Evolutionary conservation across 139 green algal genomes (phyloP), one percentile per base, ranked within the genome.

Genomic region (Micractinium sp.): DNA sequence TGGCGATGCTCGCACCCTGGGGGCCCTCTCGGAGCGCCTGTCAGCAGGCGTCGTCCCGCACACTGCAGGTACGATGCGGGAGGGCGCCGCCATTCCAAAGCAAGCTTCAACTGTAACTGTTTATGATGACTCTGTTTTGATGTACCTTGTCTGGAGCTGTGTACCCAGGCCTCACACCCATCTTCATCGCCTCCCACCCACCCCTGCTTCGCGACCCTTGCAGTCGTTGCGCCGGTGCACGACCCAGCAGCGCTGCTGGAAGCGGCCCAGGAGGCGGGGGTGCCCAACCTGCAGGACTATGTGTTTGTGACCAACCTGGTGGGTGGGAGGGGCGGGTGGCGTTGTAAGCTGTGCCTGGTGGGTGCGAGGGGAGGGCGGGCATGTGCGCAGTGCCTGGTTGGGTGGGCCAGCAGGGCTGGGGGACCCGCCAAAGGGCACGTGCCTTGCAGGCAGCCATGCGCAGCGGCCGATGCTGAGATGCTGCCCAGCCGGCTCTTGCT

Each of bases 251-350:
- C 36, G 15, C 66, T 87, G 83, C 2, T 69, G 83, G 66, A 74
- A 31, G 67, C 38, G 13, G 83, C 83, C 0, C 36, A 33, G 27
- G 83, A 15, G 3, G 63, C 83, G 18, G 83, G 83, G 0, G 76
- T 81, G 31, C 27, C 29, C 3, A n/a, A 67, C 39, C 83, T 87
- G 15, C 38, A 33, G 3, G 38, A 87, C 1, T 87, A 81, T 69
- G 66, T 87, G 29, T 87, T 87, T 29, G 27, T 87, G 31, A 39
- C 38, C 63, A 87, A 66, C 83, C 33, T 87, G 83, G 83, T 87
- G 81, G 56, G 81, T 31, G 74, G 33, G 35, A 9, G 15, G 74
- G 74, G 29, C 20, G 25, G 74, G n/a, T 41, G 33, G 73, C 31
- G 7, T 29, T 27, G 22, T 12, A 27, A 12, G 14, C 20, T 5